A percentile compares a stretch with the other conserved stretches of the same genome.
Conservation (phyloP, 345 rosid species). For the Carallia brachiata region DNA sequence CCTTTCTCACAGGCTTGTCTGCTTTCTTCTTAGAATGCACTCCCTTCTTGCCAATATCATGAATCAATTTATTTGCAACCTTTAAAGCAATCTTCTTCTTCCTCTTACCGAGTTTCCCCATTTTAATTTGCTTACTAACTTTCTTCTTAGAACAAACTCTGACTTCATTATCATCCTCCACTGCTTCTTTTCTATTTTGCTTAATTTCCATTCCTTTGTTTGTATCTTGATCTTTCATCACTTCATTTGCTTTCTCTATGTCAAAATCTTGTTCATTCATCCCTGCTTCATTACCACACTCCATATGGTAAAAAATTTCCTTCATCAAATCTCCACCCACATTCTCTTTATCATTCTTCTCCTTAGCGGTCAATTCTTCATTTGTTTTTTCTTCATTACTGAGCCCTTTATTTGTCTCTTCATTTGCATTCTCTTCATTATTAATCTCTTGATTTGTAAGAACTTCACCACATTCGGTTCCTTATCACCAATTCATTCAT, state of each 20-base stretch:
- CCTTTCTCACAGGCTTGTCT: background rate
- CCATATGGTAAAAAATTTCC: background rate
- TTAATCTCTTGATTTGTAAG: background rate
- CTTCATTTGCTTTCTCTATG: too few relatives aligned
- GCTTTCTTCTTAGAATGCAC: too few relatives aligned
- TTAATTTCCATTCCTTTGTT: too few relatives aligned
- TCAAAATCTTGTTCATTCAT: constrained; percentile 3
- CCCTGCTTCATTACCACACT: background rate
- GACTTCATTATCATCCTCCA: constrained; percentile 9
- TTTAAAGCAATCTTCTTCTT: too few relatives aligned
- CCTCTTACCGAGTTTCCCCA: too few relatives aligned
- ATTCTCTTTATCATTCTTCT: constrained; percentile 1
- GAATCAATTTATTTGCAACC: too few relatives aligned
- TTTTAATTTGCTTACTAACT: too few relatives aligned
- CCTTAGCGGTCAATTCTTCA: background rate
- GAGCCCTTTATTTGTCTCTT: background rate
- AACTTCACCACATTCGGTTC: constrained; percentile 1
- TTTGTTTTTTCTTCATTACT: background rate
- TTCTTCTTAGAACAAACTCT: constrained; percentile 17
- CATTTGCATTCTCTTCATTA: background rate
- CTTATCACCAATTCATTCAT: background rate
- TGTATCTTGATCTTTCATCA: too few relatives aligned
- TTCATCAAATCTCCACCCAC: background rate
- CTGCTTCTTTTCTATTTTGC: background rate
- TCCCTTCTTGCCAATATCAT: too few relatives aligned